Evolutionary conservation across 1,139 yeast species (phyloP).

Genomic region (Debaryomycetaceae sp.): DNA sequence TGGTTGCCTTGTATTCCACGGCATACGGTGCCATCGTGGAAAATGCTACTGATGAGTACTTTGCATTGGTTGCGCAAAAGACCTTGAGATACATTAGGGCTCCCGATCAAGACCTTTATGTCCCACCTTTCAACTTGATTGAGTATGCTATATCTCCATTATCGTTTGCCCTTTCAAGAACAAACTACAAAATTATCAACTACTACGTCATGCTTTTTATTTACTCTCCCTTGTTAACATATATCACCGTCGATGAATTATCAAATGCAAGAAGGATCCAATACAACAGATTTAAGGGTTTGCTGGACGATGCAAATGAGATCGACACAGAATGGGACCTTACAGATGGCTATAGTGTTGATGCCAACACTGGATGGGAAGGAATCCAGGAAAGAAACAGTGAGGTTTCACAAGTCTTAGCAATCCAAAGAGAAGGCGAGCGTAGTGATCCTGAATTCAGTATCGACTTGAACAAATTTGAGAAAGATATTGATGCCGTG

Average conservation of each 20-base stretch:
- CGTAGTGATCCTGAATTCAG: constrained; percentile 67
- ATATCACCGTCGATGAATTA: constrained; percentile 63
- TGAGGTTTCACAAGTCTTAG: constrained; percentile 37
- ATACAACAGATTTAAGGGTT: constrained; percentile 64
- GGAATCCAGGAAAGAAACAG: constrained; percentile 37
- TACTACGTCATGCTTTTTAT: constrained; percentile 57
- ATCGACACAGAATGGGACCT: constrained; percentile 78
- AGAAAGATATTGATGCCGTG: constrained; percentile 37
- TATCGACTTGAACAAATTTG: constrained; percentile 49
- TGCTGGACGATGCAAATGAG: constrained; percentile 80
- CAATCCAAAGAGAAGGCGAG: constrained; percentile 61
- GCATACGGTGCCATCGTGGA: constrained; percentile 80
- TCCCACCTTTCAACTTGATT: constrained; percentile 78
- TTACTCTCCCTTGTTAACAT: constrained; percentile 63
- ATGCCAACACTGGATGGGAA: constrained; percentile 33
- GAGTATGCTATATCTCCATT: constrained; percentile 50
- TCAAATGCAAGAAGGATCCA: constrained; percentile 64
- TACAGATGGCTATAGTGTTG: constrained; percentile 66
- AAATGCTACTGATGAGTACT: constrained; percentile 79
- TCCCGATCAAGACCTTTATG: constrained; percentile 81
- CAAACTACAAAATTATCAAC: constrained; percentile 35
- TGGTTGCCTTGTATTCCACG: constrained; percentile 80
- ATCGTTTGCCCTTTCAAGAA: constrained; percentile 22
- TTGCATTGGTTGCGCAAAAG: constrained; percentile 82
- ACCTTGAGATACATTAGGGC: constrained; percentile 82